Conservation (phyloP, 208 protist species). For the Wallacemonas sp. region DNA sequence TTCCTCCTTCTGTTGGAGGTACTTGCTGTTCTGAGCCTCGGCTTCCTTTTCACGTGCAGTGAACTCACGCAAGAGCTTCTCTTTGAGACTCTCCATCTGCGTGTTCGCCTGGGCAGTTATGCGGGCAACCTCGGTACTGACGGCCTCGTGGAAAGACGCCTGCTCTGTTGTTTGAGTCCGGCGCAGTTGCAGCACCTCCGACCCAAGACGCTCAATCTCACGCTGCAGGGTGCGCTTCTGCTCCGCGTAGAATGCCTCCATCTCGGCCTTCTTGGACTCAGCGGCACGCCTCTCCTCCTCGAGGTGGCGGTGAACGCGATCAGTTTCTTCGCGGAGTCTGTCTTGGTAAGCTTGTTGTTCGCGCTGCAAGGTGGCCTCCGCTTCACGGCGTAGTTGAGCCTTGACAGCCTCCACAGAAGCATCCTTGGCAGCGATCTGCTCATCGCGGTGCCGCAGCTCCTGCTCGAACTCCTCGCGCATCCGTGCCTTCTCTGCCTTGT, state of each 20-base stretch:
- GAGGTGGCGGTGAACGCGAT: conserved; percentile 57
- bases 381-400: conserved; percentile 57
- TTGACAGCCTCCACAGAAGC: conserved; percentile 68
- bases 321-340: conserved; percentile 54
- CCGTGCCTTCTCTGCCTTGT: conserved; percentile 90
- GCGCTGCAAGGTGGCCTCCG: conserved; percentile 44
- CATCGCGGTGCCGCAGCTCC: conserved; percentile 81
- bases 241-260: conserved; percentile 67
- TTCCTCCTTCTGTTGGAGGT: conserved; percentile 58
- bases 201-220: conserved; percentile 62
- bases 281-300: conserved; percentile 55
- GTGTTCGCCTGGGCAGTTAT: conserved; percentile 65
- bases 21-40: conserved; percentile 34
- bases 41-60: conserved; percentile 55
- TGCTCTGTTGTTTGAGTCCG: conserved; percentile 52
- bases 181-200: conserved; percentile 62
- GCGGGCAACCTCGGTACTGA: conserved; percentile 60
- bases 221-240: conserved; percentile 60
- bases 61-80: conserved; percentile 70
- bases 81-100: conserved; percentile 55
- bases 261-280: conserved; percentile 54
- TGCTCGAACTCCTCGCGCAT: conserved; percentile 88
- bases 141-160: conserved; percentile 70
- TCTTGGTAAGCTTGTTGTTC: conserved; percentile 62
- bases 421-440: conserved; percentile 77